Conservation (phyloP, 1,284 basidiomycete genomes). For the Vanrija humicola region DNA sequence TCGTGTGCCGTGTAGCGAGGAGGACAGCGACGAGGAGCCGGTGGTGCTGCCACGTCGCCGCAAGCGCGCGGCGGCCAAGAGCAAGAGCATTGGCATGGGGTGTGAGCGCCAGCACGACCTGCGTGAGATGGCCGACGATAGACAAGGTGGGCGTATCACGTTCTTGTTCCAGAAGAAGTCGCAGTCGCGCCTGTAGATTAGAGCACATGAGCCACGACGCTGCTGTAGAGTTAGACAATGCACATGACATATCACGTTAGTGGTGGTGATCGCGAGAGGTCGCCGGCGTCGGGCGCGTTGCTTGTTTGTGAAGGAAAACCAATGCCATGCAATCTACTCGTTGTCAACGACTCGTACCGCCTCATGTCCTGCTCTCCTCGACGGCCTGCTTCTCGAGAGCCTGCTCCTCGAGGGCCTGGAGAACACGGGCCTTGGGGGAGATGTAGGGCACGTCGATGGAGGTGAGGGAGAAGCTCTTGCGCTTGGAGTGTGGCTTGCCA, state of each 20-base stretch:
- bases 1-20: neutral
- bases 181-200: slow-evolving; percentile 19
- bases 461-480: slow-evolving; percentile 31
- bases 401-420: no score
- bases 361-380: neutral
- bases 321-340: slow-evolving; percentile 7
- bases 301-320: neutral
- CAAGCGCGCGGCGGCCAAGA: neutral
- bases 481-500: slow-evolving; percentile 30
- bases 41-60: neutral
- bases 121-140: slow-evolving; percentile 22
- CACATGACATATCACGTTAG: no score
- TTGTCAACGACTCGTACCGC: neutral
- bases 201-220: neutral
- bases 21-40: slow-evolving; percentile 3
- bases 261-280: no score
- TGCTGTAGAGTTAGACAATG: neutral
- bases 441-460: slow-evolving; percentile 14
- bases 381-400: neutral
- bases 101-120: slow-evolving; percentile 33
- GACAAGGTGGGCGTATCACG: slow-evolving; percentile 38
- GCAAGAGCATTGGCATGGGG: neutral
- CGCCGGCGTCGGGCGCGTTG: no score
- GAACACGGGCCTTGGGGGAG: neutral
- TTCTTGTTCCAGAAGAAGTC: slow-evolving; percentile 47